Base-by-base conservation (phyloP, 2,329 filamentous ascomycete genomes). In the Zymoseptoria ardabiliae region DNA sequence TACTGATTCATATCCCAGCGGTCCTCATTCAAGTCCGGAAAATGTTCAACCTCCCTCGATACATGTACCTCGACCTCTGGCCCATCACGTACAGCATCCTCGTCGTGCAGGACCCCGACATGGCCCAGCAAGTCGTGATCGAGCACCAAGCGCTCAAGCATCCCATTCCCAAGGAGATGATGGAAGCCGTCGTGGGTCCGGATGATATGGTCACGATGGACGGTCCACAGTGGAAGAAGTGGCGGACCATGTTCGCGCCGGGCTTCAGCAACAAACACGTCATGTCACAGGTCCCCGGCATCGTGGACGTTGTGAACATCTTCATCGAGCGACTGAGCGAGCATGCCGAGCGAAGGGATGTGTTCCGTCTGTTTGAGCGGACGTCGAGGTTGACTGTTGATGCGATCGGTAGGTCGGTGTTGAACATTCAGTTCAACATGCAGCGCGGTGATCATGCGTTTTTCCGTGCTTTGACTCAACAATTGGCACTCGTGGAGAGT, bases 211-310 rank as follows among this genome's bases (percentile, higher is more conserved):
- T 78, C 0, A 68, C 68, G 1, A 68, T 68, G 21, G 71, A 76
- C 51, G 75, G 75, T 0, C 61, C 69, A 3, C 49, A 64, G 7
- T 78, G 77, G 76, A 78, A 77, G 65, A 74, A 71, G 53, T 77
- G 75, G 75, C 68, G 76, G 52, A 64, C 60, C 25, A 72, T 74
- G 17, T 78, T 78, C 69, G 77, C 77, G 51, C 75, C 75, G 4
- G 75, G 73, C 6, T 77, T 78, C 58, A 69, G 70, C 0, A 61
- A 68, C 8, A 63, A 71, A 17, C 74, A 77, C 62, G 65, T 77
- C 6, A 73, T 75, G 66, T 71, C 70, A 6, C 70, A 76, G 25
- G 70, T 73, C 1, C 74, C 75, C 0, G 59, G 61, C 6, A 74
- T 77, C 10, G 71, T 77, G 2, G 74, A 75, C 19, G 69, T 72